phyloP scores from a whole-genome alignment of 306 rosid species.

The Purshia tridentata region DNA sequence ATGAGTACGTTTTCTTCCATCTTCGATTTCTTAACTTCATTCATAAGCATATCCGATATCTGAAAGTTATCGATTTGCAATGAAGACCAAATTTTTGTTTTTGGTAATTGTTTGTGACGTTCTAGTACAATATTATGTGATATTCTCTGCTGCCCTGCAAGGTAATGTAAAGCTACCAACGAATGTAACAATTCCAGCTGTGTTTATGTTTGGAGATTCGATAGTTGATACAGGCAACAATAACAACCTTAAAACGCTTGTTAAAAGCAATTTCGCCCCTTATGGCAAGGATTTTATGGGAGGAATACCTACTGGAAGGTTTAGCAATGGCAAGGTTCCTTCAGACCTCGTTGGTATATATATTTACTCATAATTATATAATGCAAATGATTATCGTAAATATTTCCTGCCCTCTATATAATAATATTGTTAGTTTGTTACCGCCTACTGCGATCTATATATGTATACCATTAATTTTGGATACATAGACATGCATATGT shows the following conservation, averaged over 20 bases:
- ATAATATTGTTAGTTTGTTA: too few relatives aligned
- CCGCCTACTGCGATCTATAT: too few relatives aligned
- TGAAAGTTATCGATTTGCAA: neutral
- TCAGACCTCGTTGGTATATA: constrained; percentile 46
- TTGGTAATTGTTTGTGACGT: constrained; percentile 8
- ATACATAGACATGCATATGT: too few relatives aligned
- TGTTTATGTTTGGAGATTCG: constrained; percentile 56
- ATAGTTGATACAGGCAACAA: constrained; percentile 60
- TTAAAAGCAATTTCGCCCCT: constrained; percentile 40
- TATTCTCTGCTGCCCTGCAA: neutral
- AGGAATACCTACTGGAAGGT: constrained; percentile 47
- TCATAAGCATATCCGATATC: too few relatives aligned
- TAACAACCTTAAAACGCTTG: constrained; percentile 20
- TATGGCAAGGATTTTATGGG: constrained; percentile 42
- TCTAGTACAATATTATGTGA: neutral
- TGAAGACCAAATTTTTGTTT: constrained; percentile 1
- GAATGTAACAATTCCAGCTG: constrained; percentile 29
- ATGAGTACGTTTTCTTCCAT: too few relatives aligned
- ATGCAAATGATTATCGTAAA: too few relatives aligned
- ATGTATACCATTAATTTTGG: too few relatives aligned
- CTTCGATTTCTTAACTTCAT: too few relatives aligned
- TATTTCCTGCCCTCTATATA: too few relatives aligned
- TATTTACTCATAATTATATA: neutral
- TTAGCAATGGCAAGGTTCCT: constrained; percentile 34
- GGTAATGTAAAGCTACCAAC: constrained; percentile 31